Percentiles rank a stretch among this genome's conserved stretches.
These are phyloP conservation scores for Zopfia rhizophila DNA, from an alignment of 2,329 filamentous ascomycete species.

Conservation along the genomic window DNA sequence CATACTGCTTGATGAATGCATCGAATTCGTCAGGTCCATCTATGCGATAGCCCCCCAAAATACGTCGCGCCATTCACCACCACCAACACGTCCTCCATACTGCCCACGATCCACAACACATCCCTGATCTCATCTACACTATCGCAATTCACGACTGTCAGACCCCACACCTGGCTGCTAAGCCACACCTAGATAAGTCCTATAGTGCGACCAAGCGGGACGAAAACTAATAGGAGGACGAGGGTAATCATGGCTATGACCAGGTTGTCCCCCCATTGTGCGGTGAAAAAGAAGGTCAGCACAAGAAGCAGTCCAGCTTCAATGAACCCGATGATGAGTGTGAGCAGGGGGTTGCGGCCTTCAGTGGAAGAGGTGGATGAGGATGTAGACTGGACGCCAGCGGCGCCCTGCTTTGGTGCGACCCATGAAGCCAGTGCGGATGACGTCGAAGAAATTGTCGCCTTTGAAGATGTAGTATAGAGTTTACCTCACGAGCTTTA, in stretches of 20 bases:
- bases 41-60: too few species aligned
- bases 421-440: constrained; percentile 6
- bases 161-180: constrained; percentile 3
- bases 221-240: constrained; percentile 16
- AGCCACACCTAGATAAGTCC: constrained; percentile 13
- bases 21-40: too few species aligned
- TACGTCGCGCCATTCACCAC: constrained; percentile 10
- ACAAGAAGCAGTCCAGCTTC: constrained; percentile 9
- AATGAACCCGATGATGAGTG: constrained; percentile 8
- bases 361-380: constrained; percentile 11
- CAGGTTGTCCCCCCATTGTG: constrained; percentile 27
- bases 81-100: constrained; percentile 9
- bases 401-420: constrained; percentile 2
- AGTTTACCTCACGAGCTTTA: too few species aligned
- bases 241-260: constrained; percentile 16
- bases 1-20: too few species aligned
- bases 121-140: constrained; percentile 4
- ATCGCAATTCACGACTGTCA: constrained; percentile 3
- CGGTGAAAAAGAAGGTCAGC: constrained; percentile 25
- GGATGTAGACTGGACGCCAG: constrained; percentile 5
- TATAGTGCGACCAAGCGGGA: constrained; percentile 18
- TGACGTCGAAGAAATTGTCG: background rate
- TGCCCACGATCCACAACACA: constrained; percentile 1
- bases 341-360: constrained; percentile 2
- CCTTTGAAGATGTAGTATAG: constrained; percentile 4